phyloP scores from a whole-genome alignment of 1,284 basidiomycete species.

The Cryptococcus wingfieldii region DNA sequence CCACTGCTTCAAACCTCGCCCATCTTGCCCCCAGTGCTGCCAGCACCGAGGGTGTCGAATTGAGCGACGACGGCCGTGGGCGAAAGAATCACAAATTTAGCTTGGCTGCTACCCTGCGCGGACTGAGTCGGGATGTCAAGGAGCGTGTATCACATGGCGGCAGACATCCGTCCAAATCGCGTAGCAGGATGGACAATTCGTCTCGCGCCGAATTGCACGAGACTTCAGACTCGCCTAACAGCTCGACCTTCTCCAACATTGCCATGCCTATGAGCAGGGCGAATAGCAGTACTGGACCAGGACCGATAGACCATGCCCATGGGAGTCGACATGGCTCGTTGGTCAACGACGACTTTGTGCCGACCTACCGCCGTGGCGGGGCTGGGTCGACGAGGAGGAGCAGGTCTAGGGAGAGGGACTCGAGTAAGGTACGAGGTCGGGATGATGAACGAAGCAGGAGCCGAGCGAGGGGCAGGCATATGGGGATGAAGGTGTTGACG shows the following conservation, averaged over 20 bases:
- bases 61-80: slow-evolving; percentile 23
- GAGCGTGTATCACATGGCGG: slow-evolving; percentile 26
- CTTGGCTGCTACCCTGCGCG: slow-evolving; percentile 44
- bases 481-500: slow-evolving; percentile 47
- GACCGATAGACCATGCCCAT: background rate
- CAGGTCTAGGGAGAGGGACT: slow-evolving; percentile 22
- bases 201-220: slow-evolving; percentile 3
- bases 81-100: slow-evolving; percentile 41
- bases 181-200: slow-evolving; percentile 12
- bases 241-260: background rate
- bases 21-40: slow-evolving; percentile 6
- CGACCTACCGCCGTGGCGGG: slow-evolving; percentile 26
- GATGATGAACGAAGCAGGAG: slow-evolving; percentile 37
- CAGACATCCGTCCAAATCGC: slow-evolving; percentile 18
- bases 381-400: slow-evolving; percentile 28
- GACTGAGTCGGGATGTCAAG: slow-evolving; percentile 45
- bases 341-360: slow-evolving; percentile 9
- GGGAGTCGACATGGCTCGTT: background rate
- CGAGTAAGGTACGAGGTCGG: slow-evolving; percentile 2
- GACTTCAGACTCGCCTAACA: background rate
- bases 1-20: slow-evolving; percentile 5
- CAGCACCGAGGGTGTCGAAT: background rate
- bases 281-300: slow-evolving; percentile 1
- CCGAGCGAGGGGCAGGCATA: slow-evolving; percentile 44
- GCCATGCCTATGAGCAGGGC: slow-evolving; percentile 7